Conservation (phyloP, 2,329 filamentous ascomycete species). For the Aspergillus udagawae region DNA sequence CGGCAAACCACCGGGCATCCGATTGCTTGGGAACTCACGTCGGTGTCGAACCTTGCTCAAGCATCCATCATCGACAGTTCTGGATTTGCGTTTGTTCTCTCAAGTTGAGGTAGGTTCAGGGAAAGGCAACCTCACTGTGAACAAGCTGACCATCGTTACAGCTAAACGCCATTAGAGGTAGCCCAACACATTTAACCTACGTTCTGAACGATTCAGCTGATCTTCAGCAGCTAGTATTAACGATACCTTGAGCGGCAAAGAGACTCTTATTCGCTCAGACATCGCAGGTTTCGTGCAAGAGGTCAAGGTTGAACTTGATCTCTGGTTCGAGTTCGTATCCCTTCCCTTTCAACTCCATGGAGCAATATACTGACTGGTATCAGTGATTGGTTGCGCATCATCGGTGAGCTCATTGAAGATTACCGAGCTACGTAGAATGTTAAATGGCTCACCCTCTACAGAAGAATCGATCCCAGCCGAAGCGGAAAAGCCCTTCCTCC, state of each 20-base stretch:
- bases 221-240: constrained; percentile 33
- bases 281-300: constrained; percentile 42
- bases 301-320: constrained; percentile 46
- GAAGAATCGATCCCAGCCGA: constrained; percentile 24
- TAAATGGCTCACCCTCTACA: constrained; percentile 3
- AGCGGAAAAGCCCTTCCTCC: constrained; percentile 35
- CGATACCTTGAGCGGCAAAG: constrained; percentile 26
- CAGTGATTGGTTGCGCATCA: constrained; percentile 35
- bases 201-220: neutral
- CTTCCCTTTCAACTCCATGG: neutral
- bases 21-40: constrained; percentile 35
- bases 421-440: neutral
- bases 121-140: neutral
- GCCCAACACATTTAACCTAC: neutral
- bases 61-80: constrained; percentile 41
- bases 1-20: constrained; percentile 43
- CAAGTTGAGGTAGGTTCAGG: constrained; percentile 43
- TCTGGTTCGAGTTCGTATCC: constrained; percentile 44
- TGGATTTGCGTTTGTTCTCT: constrained; percentile 51
- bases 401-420: constrained; percentile 19
- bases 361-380: constrained; percentile 4
- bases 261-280: constrained; percentile 29
- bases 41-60: constrained; percentile 45
- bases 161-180: constrained; percentile 42
- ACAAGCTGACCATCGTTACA: constrained; percentile 16